A percentile compares a stretch with the other conserved stretches of the same genome.
phyloP scores from a whole-genome alignment of 1,139 yeast species.

The Pneumocystis carinii region DNA sequence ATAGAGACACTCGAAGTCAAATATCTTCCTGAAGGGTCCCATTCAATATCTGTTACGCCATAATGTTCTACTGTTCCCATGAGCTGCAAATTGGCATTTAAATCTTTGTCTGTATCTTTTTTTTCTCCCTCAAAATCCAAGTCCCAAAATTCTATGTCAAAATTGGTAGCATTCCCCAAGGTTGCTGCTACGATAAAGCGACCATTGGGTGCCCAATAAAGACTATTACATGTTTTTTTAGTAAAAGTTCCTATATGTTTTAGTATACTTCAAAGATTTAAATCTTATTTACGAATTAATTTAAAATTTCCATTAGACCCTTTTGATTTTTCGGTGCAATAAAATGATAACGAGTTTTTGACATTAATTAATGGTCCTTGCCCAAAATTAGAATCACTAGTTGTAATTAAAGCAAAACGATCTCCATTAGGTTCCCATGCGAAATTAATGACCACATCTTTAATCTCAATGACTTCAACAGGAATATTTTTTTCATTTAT shows the following conservation, averaged over 20 bases:
- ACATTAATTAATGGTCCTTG: conserved; percentile 13
- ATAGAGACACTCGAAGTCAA: conserved; percentile 76
- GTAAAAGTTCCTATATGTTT: conserved; percentile 30
- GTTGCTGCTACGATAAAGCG: conserved; percentile 73
- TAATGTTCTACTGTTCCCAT: conserved; percentile 49
- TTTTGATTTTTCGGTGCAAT: conserved; percentile 54
- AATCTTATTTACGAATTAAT: conserved; percentile 22
- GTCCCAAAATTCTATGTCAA: conserved; percentile 73
- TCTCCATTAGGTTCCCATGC: conserved; percentile 95
- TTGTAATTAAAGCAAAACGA: conserved; percentile 65
- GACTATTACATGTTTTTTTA: conserved; percentile 55
- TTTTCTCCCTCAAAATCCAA: conserved; percentile 63
- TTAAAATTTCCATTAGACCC: conserved; percentile 41
- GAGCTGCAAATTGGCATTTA: conserved; percentile 45
- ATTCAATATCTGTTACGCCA: conserved; percentile 71
- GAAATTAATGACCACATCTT: conserved; percentile 74
- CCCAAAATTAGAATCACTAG: conserved; percentile 20
- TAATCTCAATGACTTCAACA: conserved; percentile 83
- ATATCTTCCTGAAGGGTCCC: conserved; percentile 96
- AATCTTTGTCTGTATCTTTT: conserved; percentile 32
- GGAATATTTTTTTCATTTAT: conserved; percentile 81
- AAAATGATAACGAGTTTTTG: conserved; percentile 61
- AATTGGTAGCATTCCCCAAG: conserved; percentile 42
- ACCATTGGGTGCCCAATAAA: conserved; percentile 87
- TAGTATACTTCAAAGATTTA: background rate